Percentiles rank a stretch among this genome's conserved stretches.
phyloP scores from a whole-genome alignment of 73 alveolate genomes.

The Paramecium octaurelia region DNA sequence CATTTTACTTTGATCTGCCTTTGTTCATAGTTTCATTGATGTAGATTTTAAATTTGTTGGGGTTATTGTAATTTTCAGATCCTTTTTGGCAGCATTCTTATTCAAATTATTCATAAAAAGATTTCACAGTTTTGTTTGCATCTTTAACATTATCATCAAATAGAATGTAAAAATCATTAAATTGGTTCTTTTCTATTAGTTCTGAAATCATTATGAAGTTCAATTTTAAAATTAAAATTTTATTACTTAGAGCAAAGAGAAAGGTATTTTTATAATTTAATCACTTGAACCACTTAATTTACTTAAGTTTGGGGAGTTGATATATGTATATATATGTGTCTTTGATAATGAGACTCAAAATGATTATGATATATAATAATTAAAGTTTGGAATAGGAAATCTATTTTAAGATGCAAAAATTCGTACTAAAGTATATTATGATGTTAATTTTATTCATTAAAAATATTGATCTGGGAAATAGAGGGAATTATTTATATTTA shows the following conservation, averaged over 20 bases:
- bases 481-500: not conserved
- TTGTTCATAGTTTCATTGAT: not conserved
- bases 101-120: not conserved
- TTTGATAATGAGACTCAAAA: too few relatives aligned
- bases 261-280: too few relatives aligned
- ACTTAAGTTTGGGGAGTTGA: not conserved
- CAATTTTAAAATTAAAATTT: not conserved
- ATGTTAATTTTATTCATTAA: not conserved
- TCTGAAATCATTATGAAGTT: not conserved
- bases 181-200: not conserved
- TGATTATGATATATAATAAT: too few relatives aligned
- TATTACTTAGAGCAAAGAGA: not conserved
- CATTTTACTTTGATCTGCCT: not conserved
- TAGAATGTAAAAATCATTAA: not conserved
- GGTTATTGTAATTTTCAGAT: not conserved
- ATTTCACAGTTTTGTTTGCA: not conserved
- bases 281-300: too few relatives aligned
- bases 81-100: not conserved
- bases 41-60: not conserved
- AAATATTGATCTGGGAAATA: not conserved
- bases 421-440: not conserved
- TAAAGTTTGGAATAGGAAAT: not conserved
- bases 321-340: too few relatives aligned
- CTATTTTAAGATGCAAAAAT: too few relatives aligned
- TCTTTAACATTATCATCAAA: not conserved